Evolutionary conservation across 441 rosid species (phyloP).

Genomic region (Pelargonium australe): DNA sequence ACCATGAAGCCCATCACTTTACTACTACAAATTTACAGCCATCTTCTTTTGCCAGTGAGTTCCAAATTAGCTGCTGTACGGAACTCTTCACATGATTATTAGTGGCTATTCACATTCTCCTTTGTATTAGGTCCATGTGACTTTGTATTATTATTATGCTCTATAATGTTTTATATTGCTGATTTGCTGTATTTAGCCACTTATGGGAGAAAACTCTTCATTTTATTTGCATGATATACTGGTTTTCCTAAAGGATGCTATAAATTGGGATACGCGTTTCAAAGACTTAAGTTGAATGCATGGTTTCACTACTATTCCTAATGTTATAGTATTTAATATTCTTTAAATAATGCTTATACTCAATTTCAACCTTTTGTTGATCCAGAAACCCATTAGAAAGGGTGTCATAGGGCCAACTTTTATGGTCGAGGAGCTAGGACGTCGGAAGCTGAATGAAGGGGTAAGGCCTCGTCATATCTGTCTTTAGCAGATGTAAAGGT

Average conservation of each 20-base stretch:
- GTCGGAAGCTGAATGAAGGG: constrained; percentile 56
- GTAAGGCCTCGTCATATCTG: constrained; percentile 30
- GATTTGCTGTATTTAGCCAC: not conserved
- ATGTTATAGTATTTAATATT: not conserved
- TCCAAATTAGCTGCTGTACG: too few relatives aligned
- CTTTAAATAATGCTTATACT: constrained; percentile 1
- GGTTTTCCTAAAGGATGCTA: not conserved
- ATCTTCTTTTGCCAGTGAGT: too few relatives aligned
- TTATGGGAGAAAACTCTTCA: not conserved
- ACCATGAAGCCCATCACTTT: not conserved
- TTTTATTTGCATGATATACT: constrained; percentile 1
- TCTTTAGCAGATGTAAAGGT: not conserved
- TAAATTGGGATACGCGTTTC: not conserved
- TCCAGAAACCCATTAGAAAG: constrained; percentile 76
- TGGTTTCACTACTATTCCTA: constrained; percentile 4
- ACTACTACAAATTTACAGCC: too few relatives aligned
- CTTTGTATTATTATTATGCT: not conserved
- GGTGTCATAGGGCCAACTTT: constrained; percentile 77
- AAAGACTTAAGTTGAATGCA: not conserved
- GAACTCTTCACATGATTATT: not conserved
- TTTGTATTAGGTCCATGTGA: not conserved
- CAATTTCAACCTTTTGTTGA: constrained; percentile 9
- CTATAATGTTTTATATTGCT: not conserved
- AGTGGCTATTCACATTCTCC: not conserved
- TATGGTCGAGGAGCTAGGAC: constrained; percentile 83